Evolutionary conservation across 78 protist genomes (phyloP).

Genomic region (Guillardia theta): DNA sequence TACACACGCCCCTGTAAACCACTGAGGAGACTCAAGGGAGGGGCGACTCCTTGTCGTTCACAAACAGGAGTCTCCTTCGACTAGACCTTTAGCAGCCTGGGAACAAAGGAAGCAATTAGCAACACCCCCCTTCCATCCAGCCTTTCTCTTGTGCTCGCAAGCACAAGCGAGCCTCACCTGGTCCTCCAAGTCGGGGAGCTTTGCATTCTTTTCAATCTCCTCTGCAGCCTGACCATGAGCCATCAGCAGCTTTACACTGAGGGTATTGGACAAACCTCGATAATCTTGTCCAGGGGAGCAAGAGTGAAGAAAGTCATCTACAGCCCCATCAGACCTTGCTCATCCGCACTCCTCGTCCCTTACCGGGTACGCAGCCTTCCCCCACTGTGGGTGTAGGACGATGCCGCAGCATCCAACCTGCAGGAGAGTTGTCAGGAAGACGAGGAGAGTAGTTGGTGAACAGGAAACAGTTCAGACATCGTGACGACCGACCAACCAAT

Average conservation of each 20-base stretch:
- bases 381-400: conserved; percentile 16
- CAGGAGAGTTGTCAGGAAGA: background rate
- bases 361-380: background rate
- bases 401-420: conserved; percentile 33
- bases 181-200: background rate
- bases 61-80: background rate
- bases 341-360: no score
- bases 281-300: background rate
- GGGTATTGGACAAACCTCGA: background rate
- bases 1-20: no score
- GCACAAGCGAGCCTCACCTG: background rate
- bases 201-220: background rate
- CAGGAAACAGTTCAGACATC: background rate
- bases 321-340: no score
- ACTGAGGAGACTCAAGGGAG: no score
- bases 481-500: background rate
- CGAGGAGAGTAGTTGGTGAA: background rate
- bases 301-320: background rate
- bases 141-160: background rate
- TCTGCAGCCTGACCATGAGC: background rate
- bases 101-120: background rate
- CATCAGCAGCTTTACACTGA: background rate
- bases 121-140: background rate
- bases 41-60: no score
- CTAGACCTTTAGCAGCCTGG: background rate